Conservation (phyloP, 805 yeast species). For the Scheffersomyces spartinae region DNA sequence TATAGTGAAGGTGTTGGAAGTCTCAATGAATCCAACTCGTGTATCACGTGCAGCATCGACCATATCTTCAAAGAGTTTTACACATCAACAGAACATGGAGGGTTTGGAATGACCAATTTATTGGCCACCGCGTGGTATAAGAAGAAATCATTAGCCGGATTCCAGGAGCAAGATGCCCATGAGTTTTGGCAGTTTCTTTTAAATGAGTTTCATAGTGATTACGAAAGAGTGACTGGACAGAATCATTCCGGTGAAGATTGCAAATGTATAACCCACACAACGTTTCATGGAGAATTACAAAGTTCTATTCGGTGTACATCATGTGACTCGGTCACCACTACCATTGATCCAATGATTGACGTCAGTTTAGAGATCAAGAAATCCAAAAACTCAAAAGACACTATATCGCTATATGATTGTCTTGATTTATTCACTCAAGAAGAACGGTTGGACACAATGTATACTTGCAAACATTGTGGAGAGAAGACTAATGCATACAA, state of each 20-base stretch:
- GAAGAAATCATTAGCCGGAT: conserved; percentile 81
- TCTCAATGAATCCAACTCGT: conserved; percentile 27
- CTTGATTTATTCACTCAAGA: conserved; percentile 64
- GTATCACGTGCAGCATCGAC: conserved; percentile 82
- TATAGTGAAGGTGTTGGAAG: conserved; percentile 10
- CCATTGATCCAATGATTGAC: conserved; percentile 85
- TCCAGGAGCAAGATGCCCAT: conserved; percentile 96
- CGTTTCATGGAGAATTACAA: conserved; percentile 76
- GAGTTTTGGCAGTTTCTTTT: conserved; percentile 91
- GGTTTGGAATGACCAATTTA: conserved; percentile 73
- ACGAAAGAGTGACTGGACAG: conserved; percentile 9
- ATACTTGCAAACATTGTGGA: conserved; percentile 59
- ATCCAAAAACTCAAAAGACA: conserved; percentile 15
- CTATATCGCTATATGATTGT: conserved; percentile 46
- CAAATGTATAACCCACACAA: conserved; percentile 68
- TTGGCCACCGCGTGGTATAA: conserved; percentile 83
- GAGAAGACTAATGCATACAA: conserved; percentile 54
- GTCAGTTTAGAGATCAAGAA: conserved; percentile 61
- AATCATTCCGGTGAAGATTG: conserved; percentile 29
- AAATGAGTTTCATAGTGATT: conserved; percentile 61
- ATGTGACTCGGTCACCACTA: conserved; percentile 54
- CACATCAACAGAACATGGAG: conserved; percentile 47
- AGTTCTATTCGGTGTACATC: conserved; percentile 66
- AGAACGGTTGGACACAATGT: conserved; percentile 66
- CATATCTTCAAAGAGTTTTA: conserved; percentile 66